A percentile compares a stretch with the other conserved stretches of the same genome.
Conservation (phyloP, 2,329 filamentous ascomycete genomes). For the Sporothrix protearum region DNA sequence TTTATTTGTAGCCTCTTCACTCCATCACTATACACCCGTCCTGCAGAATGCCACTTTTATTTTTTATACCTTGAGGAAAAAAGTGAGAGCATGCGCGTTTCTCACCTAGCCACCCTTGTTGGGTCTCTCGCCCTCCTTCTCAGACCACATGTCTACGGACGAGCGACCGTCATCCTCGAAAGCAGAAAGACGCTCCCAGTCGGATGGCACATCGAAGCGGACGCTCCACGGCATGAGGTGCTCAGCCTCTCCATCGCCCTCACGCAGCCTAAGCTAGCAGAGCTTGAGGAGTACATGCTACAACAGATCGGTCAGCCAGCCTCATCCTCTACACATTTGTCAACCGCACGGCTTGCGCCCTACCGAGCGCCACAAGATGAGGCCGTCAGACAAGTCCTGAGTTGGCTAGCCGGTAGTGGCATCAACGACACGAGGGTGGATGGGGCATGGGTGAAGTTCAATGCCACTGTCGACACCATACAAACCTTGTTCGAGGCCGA, state of each 20-base stretch:
- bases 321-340: constrained; percentile 30
- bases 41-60: background rate
- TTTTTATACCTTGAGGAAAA: background rate
- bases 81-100: constrained; percentile 12
- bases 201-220: constrained; percentile 19
- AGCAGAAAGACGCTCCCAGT: background rate
- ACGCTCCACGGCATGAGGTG: background rate
- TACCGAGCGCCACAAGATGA: constrained; percentile 38
- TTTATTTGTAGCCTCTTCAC: background rate
- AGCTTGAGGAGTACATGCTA: constrained; percentile 17
- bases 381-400: constrained; percentile 38
- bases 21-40: background rate
- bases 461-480: constrained; percentile 40
- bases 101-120: constrained; percentile 1
- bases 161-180: constrained; percentile 7
- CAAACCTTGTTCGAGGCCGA: constrained; percentile 43
- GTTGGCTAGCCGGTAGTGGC: constrained; percentile 43
- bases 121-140: background rate
- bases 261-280: constrained; percentile 18
- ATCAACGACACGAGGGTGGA: constrained; percentile 36
- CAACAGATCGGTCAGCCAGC: background rate
- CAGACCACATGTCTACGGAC: background rate
- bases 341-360: constrained; percentile 37
- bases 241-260: constrained; percentile 23
- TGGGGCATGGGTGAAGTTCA: constrained; percentile 44